Evolutionary conservation across 2,329 filamentous ascomycete species (phyloP).

Genomic region (Chaetomiaceae sp.): DNA sequence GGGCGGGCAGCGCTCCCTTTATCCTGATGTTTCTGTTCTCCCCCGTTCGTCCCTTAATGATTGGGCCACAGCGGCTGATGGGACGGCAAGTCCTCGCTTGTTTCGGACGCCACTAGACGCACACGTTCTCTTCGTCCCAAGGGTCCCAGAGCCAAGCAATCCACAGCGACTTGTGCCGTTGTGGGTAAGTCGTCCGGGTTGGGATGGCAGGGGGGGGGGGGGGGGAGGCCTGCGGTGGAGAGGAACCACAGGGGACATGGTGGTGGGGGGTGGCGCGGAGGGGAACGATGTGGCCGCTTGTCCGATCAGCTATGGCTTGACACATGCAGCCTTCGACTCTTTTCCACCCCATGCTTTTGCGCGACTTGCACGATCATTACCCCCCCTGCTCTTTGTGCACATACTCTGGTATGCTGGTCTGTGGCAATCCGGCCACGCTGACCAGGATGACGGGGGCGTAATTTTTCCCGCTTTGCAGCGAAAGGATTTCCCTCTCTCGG

Average conservation of each 20-base stretch:
- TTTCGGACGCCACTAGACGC: constrained; percentile 24
- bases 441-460: neutral
- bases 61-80: constrained; percentile 17
- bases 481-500: no score
- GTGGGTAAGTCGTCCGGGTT: constrained; percentile 11
- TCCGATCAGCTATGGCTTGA: neutral
- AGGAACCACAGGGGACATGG: neutral
- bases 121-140: constrained; percentile 18
- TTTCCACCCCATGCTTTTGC: neutral
- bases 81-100: constrained; percentile 8
- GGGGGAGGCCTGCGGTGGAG: constrained; percentile 2
- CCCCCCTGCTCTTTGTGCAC: neutral
- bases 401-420: constrained; percentile 5
- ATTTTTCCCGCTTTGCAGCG: neutral
- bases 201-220: constrained; percentile 9
- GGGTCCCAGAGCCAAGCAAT: constrained; percentile 7
- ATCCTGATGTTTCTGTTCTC: constrained; percentile 25
- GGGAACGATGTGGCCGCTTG: neutral
- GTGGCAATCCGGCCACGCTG: constrained; percentile 9
- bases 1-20: constrained; percentile 19
- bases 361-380: constrained; percentile 1
- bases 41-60: constrained; percentile 18
- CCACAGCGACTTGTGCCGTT: neutral
- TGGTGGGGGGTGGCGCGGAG: neutral
- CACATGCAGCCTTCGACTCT: neutral